A percentile compares a stretch with the other conserved stretches of the same genome.
These are phyloP conservation scores for Phaffomyces opuntiae DNA, from an alignment of 805 yeast genomes.

Conservation along the genomic window DNA sequence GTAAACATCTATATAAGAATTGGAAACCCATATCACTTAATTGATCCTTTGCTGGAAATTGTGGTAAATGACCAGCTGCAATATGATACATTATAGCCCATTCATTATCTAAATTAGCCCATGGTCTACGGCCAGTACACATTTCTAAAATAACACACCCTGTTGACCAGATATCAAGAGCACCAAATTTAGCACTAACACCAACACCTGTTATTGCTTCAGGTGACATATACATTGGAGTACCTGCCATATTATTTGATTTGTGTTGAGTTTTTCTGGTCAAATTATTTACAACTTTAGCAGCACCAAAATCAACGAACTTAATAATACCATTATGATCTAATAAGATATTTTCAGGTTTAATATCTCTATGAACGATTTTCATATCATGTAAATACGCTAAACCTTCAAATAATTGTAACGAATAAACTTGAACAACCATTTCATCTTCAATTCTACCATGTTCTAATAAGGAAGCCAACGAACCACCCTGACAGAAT, in stretches of 20 bases:
- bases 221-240: constrained; percentile 99
- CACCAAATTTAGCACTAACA: constrained; percentile 30
- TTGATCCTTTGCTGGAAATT: constrained; percentile 72
- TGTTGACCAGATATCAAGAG: constrained; percentile 86
- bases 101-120: constrained; percentile 94
- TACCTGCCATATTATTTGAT: constrained; percentile 54
- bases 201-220: constrained; percentile 79
- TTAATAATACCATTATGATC: constrained; percentile 92
- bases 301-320: constrained; percentile 97
- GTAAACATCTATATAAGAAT: constrained; percentile 70
- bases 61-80: constrained; percentile 91
- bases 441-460: constrained; percentile 95
- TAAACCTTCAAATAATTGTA: constrained; percentile 91
- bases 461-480: constrained; percentile 77
- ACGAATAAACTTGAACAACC: constrained; percentile 81
- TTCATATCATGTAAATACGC: constrained; percentile 93
- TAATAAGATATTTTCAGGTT: constrained; percentile 86
- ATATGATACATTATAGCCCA: constrained; percentile 99
- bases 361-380: constrained; percentile 93
- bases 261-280: constrained; percentile 35
- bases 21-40: constrained; percentile 64
- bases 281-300: constrained; percentile 67
- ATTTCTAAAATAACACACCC: constrained; percentile 95
- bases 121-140: constrained; percentile 95
- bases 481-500: constrained; percentile 92